phyloP scores from a whole-genome alignment of 257 asterid species.

The Solanum ahanhuiri region DNA sequence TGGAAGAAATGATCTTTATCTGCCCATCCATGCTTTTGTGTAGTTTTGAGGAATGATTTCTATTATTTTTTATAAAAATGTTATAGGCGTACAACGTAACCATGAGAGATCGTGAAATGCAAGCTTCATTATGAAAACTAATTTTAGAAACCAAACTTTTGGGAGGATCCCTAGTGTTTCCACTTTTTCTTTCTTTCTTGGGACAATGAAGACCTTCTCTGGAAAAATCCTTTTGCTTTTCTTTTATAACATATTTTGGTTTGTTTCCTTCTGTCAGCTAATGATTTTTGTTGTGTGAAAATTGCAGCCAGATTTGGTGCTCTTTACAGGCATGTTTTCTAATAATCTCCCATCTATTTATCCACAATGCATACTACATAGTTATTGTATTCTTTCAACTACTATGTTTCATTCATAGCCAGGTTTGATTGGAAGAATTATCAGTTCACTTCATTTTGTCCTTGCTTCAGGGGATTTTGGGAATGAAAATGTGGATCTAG shows the following conservation, averaged over 20 bases:
- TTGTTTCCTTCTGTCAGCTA: conserved; percentile 14
- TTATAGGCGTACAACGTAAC: not conserved
- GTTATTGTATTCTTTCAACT: not conserved
- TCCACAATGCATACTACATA: not conserved
- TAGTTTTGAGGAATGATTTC: not conserved
- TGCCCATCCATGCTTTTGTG: not conserved
- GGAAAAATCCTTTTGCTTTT: not conserved
- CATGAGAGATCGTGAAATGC: not conserved
- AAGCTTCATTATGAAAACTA: not conserved
- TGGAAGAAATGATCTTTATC: not conserved
- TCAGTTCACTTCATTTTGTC: conserved; percentile 15
- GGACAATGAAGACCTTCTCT: not conserved
- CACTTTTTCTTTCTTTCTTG: not conserved
- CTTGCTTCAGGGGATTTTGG: conserved; percentile 87
- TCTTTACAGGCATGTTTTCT: conserved; percentile 81
- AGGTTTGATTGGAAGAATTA: not conserved
- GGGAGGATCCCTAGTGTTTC: not conserved
- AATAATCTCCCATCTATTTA: conserved; percentile 1
- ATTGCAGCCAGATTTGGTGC: conserved; percentile 95
- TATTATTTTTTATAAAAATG: not conserved
- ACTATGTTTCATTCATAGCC: conserved; percentile 1
- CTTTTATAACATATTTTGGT: not conserved
- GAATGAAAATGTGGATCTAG: conserved; percentile 80
- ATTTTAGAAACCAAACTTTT: not conserved
- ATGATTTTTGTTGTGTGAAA: conserved; percentile 14